phyloP scores from a whole-genome alignment of 768 basidiomycete species.

The Mycena vitilis region DNA sequence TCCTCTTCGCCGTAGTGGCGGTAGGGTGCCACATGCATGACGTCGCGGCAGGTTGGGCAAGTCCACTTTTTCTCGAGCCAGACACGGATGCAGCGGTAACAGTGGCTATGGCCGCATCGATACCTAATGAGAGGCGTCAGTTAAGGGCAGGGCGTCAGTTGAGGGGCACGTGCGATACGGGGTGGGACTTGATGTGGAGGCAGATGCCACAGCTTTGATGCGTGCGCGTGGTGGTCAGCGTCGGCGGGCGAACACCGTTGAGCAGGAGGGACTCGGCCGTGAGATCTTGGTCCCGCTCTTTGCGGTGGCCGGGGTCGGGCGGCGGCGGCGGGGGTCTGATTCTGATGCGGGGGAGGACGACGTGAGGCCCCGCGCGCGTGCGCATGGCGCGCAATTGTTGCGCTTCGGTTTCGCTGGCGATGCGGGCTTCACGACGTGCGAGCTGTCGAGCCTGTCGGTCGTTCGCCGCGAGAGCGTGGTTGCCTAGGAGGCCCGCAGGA shows the following conservation, averaged over 20 bases:
- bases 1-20: not conserved
- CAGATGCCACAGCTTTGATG: constrained; percentile 6
- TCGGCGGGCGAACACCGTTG: not conserved
- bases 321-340: not conserved
- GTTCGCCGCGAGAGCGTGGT: too few relatives aligned
- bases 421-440: too few relatives aligned
- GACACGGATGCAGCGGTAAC: constrained; percentile 6
- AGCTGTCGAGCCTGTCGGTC: too few relatives aligned
- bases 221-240: not conserved
- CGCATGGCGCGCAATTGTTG: too few relatives aligned
- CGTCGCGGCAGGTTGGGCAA: not conserved
- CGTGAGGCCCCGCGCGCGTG: too few relatives aligned
- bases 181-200: constrained; percentile 5
- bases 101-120: constrained; percentile 9
- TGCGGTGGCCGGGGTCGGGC: not conserved
- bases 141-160: not conserved
- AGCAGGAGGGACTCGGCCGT: not conserved
- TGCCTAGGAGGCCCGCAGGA: too few relatives aligned
- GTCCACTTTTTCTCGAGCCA: constrained; percentile 3
- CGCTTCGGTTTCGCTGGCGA: too few relatives aligned
- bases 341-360: too few relatives aligned
- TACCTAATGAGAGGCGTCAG: not conserved
- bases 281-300: not conserved
- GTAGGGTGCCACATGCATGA: not conserved
- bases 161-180: not conserved